These are phyloP conservation scores for Chalaropsis thielavioides DNA, from an alignment of 2,329 filamentous ascomycete genomes.

Conservation along the genomic window DNA sequence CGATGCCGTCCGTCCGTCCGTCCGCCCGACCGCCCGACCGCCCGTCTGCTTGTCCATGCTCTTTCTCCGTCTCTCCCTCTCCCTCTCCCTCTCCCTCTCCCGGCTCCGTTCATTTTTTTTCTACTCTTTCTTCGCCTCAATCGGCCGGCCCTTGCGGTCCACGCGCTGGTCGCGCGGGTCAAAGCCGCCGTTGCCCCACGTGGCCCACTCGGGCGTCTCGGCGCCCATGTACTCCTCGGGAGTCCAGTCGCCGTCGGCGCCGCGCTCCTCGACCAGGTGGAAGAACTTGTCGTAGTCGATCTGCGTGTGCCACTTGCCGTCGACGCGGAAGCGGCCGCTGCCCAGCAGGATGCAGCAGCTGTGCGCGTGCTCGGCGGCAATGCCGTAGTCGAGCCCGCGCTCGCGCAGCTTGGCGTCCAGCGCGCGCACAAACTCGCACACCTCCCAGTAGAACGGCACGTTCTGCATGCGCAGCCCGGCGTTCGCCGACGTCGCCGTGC, in stretches of 20 bases:
- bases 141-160: constrained; percentile 65
- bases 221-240: constrained; percentile 84
- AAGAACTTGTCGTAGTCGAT: constrained; percentile 91
- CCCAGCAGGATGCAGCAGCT: constrained; percentile 85
- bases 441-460: constrained; percentile 89
- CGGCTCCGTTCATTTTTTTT: background rate
- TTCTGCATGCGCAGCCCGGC: constrained; percentile 94
- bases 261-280: constrained; percentile 56
- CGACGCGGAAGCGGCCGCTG: constrained; percentile 60
- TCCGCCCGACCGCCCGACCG: too few species aligned
- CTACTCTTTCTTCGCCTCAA: constrained; percentile 26
- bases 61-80: background rate
- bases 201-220: constrained; percentile 82
- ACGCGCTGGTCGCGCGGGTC: constrained; percentile 81
- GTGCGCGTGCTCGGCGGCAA: constrained; percentile 89
- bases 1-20: background rate
- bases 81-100: background rate
- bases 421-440: constrained; percentile 64
- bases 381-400: constrained; percentile 68
- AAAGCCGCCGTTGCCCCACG: constrained; percentile 89
- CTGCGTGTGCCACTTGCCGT: constrained; percentile 75
- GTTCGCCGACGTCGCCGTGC: constrained; percentile 68
- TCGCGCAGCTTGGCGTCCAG: constrained; percentile 54
- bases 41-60: background rate
- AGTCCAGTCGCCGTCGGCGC: constrained; percentile 52